Evolutionary conservation across 805 yeast species (phyloP), one percentile per base, ranked within the genome.

Genomic region (Maudiozyma barnettii): DNA sequence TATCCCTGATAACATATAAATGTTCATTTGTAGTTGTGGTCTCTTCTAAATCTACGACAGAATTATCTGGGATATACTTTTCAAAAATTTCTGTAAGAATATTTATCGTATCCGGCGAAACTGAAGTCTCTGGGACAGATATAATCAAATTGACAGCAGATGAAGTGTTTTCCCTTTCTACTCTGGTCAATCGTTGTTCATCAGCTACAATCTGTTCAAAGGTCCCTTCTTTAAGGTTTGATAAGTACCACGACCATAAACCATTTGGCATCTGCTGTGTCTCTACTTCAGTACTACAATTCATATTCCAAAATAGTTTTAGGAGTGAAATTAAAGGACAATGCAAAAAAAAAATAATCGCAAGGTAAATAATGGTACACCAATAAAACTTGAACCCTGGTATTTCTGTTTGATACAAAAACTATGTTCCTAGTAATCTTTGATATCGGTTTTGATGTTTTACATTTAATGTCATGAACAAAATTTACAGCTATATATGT

Each of bases 161-260:
- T 55, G 46, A 38, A 52, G 51, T 26, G 61, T 48, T 21, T 53
- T 53, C 6, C 52, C 46, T 7, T 49, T 41, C 18, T 5, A 45
- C 19, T 20, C 35, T 16, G 9, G 23, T n/a, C 16, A 35, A 48
- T 29, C 54, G 59, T 12, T 51, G 30, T 19, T 49, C 47, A 43
- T 65, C 59, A 10, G 51, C 46, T 5, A 53, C 56, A 6, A 66
- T 54, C 41, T 60, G 59, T 45, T 66, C 70, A 47, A 66, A 65
- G 10, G 57, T 54, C 0, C 70, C 70, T 10, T 56, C 54, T 39
- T 59, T 51, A 8, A 66, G 47, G 31, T 64, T 64, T 9, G 59
- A 47, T 22, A 62, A 39, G 46, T 64, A 66, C 69, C 69, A 66
- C 13, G 63, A 54, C 63, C 65, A 63, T 23, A 65, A 47, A 4